These are phyloP conservation scores for Ustilago shanxiensis DNA, from an alignment of 1,284 basidiomycete genomes.

Conservation along the genomic window DNA sequence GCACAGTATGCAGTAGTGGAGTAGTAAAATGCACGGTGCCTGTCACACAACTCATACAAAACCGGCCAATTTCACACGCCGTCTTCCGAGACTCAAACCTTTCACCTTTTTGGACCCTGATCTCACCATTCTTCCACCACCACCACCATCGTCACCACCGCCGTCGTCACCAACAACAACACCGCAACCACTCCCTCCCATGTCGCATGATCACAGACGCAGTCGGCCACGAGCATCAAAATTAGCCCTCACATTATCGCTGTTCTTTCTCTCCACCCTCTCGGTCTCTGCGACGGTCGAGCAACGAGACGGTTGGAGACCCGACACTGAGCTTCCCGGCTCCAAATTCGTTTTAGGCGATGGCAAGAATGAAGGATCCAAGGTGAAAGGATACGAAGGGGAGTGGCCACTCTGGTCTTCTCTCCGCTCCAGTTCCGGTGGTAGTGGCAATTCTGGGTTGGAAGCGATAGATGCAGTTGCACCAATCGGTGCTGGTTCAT, in stretches of 20 bases:
- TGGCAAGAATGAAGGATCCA: conserved; percentile 42
- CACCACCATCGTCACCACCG: background rate
- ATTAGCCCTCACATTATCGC: conserved; percentile 25
- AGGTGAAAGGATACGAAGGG: conserved; percentile 46
- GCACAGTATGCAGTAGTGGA: no score
- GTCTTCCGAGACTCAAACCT: background rate
- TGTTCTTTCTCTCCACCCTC: conserved; percentile 34
- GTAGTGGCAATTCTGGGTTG: no score
- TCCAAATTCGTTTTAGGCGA: conserved; percentile 36
- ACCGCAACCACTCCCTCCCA: no score
- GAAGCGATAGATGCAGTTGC: background rate
- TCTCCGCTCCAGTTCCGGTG: background rate
- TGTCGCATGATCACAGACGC: background rate
- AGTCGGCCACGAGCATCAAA: conserved; percentile 15
- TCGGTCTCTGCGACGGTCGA: background rate
- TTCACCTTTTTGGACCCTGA: conserved; percentile 1
- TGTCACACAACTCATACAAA: background rate
- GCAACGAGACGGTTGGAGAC: conserved; percentile 27
- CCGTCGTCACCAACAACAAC: conserved; percentile 14
- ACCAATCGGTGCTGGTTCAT: background rate
- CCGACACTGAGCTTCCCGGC: conserved; percentile 37
- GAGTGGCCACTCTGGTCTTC: conserved; percentile 50
- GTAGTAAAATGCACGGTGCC: conserved; percentile 18
- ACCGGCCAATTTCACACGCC: conserved; percentile 3
- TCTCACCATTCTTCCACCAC: conserved; percentile 2